Percentiles rank a stretch among this genome's conserved stretches.
Conservation (phyloP, 2,329 filamentous ascomycete genomes). For the Pyricularia sp. region DNA sequence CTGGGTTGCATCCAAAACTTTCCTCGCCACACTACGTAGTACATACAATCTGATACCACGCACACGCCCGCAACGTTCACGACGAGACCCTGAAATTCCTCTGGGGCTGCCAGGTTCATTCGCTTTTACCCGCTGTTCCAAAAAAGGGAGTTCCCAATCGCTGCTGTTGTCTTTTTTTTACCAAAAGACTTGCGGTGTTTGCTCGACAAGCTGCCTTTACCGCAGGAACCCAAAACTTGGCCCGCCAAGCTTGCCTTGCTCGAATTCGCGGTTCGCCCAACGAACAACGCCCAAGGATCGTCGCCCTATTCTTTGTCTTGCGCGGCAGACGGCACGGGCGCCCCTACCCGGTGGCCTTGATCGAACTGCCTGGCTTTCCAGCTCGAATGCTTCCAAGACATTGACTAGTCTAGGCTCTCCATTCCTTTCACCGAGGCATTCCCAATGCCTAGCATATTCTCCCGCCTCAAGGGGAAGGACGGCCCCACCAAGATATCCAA, state of each 20-base stretch:
- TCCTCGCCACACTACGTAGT: not conserved
- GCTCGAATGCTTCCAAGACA: not conserved
- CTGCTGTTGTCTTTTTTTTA: not conserved
- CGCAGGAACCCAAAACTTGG: not conserved
- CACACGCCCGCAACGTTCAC: not conserved
- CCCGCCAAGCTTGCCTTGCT: not conserved
- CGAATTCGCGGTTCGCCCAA: not conserved
- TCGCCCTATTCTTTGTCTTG: not conserved
- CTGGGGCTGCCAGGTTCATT: not conserved
- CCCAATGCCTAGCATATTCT: conserved; percentile 48
- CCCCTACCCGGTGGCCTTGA: not conserved
- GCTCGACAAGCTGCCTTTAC: not conserved
- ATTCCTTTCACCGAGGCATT: not conserved
- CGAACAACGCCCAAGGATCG: not conserved
- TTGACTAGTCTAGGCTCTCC: not conserved
- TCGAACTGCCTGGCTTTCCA: not conserved
- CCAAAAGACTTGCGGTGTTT: not conserved
- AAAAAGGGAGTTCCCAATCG: not conserved
- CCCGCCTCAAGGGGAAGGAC: conserved; percentile 68
- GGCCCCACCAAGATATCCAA: conserved; percentile 40
- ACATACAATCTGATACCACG: not conserved
- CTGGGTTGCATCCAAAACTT: not conserved
- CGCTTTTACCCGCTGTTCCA: not conserved
- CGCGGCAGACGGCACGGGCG: not conserved
- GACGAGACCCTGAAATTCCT: not conserved